These are phyloP conservation scores for Peniophora sp. DNA, from an alignment of 1,284 basidiomycete species.

Conservation along the genomic window DNA sequence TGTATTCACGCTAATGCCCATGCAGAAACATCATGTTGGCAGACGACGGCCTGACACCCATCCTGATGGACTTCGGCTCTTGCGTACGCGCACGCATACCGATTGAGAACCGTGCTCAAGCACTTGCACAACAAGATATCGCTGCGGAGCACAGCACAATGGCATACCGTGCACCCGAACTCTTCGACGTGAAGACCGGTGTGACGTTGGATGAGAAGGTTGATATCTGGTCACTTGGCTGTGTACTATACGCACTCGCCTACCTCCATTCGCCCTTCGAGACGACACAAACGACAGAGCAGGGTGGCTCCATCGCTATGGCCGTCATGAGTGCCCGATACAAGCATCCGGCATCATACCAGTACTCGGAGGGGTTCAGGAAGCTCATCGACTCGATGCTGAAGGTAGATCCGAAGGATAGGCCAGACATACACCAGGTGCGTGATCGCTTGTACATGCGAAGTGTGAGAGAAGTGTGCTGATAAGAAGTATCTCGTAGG, in stretches of 20 bases:
- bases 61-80: constrained; percentile 98
- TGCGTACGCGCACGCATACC: constrained; percentile 73
- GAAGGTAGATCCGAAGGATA: constrained; percentile 68
- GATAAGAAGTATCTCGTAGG: not conserved
- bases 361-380: constrained; percentile 75
- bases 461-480: not conserved
- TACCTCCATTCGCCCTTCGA: constrained; percentile 94
- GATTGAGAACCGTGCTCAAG: constrained; percentile 78
- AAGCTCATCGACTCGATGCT: constrained; percentile 81
- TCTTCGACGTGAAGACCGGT: constrained; percentile 94
- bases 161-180: constrained; percentile 91
- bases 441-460: not conserved
- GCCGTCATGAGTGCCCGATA: constrained; percentile 88
- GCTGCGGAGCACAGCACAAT: constrained; percentile 94
- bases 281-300: constrained; percentile 76
- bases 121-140: constrained; percentile 82
- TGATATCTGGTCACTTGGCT: constrained; percentile 94
- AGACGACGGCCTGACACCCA: constrained; percentile 78
- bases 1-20: too few relatives aligned
- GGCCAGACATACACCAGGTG: constrained; percentile 82
- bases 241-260: constrained; percentile 85
- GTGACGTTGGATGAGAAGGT: constrained; percentile 85
- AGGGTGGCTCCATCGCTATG: constrained; percentile 92
- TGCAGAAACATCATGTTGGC: constrained; percentile 91
- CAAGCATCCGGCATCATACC: constrained; percentile 66